Percentiles rank a stretch among this genome's conserved stretches.
Conservation (phyloP, 176 grass and related monocot species). For the Cenchrus fungigraminus region DNA sequence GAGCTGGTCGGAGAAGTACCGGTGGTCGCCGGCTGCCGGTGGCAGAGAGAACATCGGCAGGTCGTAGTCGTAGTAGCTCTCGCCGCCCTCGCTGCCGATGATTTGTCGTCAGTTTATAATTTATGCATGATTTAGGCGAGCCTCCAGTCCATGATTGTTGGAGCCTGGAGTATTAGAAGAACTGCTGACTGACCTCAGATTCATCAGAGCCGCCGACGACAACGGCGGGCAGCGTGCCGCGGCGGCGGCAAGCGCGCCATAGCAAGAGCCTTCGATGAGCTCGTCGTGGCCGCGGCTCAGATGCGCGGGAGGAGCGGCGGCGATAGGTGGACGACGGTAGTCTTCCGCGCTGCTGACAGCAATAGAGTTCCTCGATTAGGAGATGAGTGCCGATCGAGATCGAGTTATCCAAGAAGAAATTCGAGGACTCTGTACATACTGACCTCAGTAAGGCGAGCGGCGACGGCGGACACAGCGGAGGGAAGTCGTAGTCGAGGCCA, state of each 20-base stretch:
- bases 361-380: background rate
- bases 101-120: background rate
- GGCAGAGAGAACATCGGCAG: background rate
- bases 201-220: background rate
- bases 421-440: background rate
- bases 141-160: background rate
- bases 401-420: background rate
- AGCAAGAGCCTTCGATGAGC: background rate
- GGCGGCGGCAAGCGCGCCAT: background rate
- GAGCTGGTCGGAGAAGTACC: background rate
- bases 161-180: background rate
- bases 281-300: background rate
- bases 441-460: conserved; percentile 6
- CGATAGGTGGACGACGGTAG: background rate
- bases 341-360: conserved; percentile 8
- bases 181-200: background rate
- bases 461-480: background rate
- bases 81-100: conserved; percentile 10
- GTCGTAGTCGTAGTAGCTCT: background rate
- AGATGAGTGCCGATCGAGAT: background rate
- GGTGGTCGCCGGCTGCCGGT: background rate
- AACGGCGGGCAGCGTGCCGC: background rate
- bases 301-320: background rate
- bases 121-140: background rate
- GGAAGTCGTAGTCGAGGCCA: background rate